Evolutionary conservation across 352 stramenopile genomes (phyloP), one percentile per base, ranked within the genome.

Genomic region (Phytopythium vexans): DNA sequence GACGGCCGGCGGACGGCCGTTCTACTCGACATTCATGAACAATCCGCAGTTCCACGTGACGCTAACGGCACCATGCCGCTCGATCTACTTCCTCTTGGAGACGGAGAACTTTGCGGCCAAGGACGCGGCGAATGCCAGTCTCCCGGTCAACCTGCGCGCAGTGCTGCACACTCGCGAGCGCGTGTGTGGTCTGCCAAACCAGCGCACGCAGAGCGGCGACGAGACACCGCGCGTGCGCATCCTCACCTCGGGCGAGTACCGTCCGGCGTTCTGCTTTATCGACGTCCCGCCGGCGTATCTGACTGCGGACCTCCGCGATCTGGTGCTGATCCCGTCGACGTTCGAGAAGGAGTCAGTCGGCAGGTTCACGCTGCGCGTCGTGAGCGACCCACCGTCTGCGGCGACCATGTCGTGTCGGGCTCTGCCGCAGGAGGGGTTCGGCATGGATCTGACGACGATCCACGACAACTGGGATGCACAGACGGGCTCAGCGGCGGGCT

Each of bases 1-100:
- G 9, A 76, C 65, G 37, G 79, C 82, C 15, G 82, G 82, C 16
- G 82, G 80, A 0, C 80, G 78, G 10, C 82, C 82, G 31, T 86
- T 82, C 56, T 87, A 84, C 54, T 71, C 76, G 44, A 86, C 71
- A 39, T 94, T 94, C 46, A 88, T 92, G 77, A 70, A 80, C 49
- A 94, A 94, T 47, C 83, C 83, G 3, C 83, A 94, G 62, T 75
- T 87, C 54, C 75, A 89, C 59, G 40, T 86, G 1, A 54, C 56
- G 15, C 54, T 87, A 27, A 60, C 68, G n/a, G 51, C 64, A 4
- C 41, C 55, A 3, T 70, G 68, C 10, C 58, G 47, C 8, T 77
- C 64, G 9, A 52, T 92, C n/a, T 82, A 73, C 27, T 27, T 92
- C 12, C 84, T 89, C 47, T 57, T 92, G 31, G 70, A 84, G 42